Percentiles rank a stretch among this genome's conserved stretches.
These are phyloP conservation scores for Hypoxylon sp. DNA, from an alignment of 2,329 filamentous ascomycete genomes.

Conservation along the genomic window DNA sequence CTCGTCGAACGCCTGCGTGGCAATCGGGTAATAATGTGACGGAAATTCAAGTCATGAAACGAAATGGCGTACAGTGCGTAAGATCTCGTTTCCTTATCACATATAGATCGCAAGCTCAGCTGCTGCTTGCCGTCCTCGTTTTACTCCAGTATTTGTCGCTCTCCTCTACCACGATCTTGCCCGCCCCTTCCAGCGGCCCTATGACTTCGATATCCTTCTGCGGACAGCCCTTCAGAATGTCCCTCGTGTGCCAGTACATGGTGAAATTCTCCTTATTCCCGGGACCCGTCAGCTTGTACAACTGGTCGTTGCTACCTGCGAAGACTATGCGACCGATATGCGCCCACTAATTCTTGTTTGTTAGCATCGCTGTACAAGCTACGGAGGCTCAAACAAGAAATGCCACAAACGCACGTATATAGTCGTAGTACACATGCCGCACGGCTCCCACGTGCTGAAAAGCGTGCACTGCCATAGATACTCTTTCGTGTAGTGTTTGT, in stretches of 20 bases:
- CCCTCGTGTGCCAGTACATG: conserved; percentile 61
- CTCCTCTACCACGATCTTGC: conserved; percentile 58
- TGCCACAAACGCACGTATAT: conserved; percentile 42
- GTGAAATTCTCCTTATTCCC: conserved; percentile 65
- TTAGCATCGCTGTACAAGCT: conserved; percentile 48
- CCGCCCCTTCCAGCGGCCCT: conserved; percentile 60
- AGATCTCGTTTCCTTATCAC: background rate
- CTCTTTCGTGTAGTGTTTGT: conserved; percentile 60
- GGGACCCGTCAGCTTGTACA: conserved; percentile 58
- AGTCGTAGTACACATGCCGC: conserved; percentile 61
- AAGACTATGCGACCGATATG: conserved; percentile 65
- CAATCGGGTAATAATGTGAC: background rate
- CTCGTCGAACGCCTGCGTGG: background rate
- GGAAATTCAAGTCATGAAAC: background rate
- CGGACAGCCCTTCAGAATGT: conserved; percentile 57
- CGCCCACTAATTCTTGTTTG: conserved; percentile 57
- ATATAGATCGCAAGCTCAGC: background rate
- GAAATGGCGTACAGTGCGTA: background rate
- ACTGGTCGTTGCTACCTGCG: conserved; percentile 60
- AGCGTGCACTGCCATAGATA: conserved; percentile 63
- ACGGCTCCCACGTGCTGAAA: conserved; percentile 67
- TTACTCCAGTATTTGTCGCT: conserved; percentile 59
- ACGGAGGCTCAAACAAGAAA: background rate
- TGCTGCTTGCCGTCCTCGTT: conserved; percentile 41
- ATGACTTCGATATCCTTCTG: conserved; percentile 63